phyloP scores from a whole-genome alignment of 2,329 filamentous ascomycete genomes.

The Chalara sp. region DNA sequence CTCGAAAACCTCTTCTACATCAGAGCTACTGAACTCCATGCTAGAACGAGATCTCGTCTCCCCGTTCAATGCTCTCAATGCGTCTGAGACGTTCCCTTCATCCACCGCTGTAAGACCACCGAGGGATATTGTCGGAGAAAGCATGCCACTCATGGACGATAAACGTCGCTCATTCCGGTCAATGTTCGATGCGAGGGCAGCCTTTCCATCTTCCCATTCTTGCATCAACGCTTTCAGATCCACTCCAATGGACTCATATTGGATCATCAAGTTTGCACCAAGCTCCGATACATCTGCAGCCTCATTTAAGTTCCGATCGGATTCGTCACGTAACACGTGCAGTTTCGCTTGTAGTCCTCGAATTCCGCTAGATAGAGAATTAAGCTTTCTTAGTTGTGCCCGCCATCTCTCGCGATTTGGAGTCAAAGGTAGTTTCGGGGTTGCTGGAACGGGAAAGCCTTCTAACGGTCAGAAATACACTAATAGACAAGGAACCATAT shows the following conservation, averaged over 20 bases:
- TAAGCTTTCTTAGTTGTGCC: constrained; percentile 80
- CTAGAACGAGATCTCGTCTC: constrained; percentile 48
- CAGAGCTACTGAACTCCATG: constrained; percentile 45
- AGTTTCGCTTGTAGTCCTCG: constrained; percentile 91
- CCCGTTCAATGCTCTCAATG: constrained; percentile 72
- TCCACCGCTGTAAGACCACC: constrained; percentile 59
- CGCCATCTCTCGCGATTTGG: constrained; percentile 79
- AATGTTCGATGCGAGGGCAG: constrained; percentile 74
- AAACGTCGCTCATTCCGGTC: constrained; percentile 70
- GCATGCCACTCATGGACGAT: constrained; percentile 48
- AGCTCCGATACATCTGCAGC: constrained; percentile 68
- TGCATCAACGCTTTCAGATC: constrained; percentile 76
- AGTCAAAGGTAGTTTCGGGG: constrained; percentile 54
- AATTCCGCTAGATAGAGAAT: constrained; percentile 82
- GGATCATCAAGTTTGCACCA: constrained; percentile 70
- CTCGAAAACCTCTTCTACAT: constrained; percentile 81
- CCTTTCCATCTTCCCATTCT: constrained; percentile 83
- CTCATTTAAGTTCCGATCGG: constrained; percentile 69
- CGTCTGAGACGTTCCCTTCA: constrained; percentile 58
- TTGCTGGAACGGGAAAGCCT: constrained; percentile 48
- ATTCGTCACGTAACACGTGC: constrained; percentile 85
- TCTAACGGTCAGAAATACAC: constrained; percentile 20
- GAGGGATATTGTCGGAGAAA: constrained; percentile 56
- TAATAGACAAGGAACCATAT: not conserved
- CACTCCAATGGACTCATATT: constrained; percentile 90